Evolutionary conservation across 495 filamentous ascomycete genomes (phyloP), one percentile per base, ranked within the genome.

Genomic region (Parmelia sp.): DNA sequence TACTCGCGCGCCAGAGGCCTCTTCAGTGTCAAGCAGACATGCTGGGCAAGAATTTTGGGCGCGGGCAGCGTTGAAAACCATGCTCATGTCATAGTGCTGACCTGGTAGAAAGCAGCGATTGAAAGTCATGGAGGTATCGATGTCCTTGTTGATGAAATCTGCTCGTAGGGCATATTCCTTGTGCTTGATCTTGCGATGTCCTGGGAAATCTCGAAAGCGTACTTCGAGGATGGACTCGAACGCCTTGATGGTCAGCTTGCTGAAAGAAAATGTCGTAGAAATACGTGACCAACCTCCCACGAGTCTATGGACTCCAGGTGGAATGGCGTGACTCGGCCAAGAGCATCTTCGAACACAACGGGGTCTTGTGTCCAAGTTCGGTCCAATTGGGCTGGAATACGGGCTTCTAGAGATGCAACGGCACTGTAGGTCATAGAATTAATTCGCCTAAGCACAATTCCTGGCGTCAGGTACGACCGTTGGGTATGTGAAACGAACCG

Each of bases 221-320:
- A 17, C 3, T 53, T 53, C 49, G 27, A 53, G 49, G 14, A 53
- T 8, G 25, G 49, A 29, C 19, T 53, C 49, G 1, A 53, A 53
- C 7, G 15, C 27, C 27, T 53, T 17, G 27, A 10, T 12, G 27
- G 27, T 31, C 25, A 53, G 49, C 49, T 53, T 19, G 15, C 2
- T 19, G 35, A 21, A 4, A 2, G 1, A n/a, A 7, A 1, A 11
- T 21, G 31, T 21, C 4, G 6, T 25, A 23, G 2, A 6, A 21
- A 21, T n/a, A 42, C 9, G 19, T 59, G 12, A 53, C 25, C 25
- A 17, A 62, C 65, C 44, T 63, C 49, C 65, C 65, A 66, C 21
- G 60, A 64, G n/a, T 62, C 53, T 17, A 66, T 57, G 44, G 51
- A 64, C 14, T 58, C 59, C n/a, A 66, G 21, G 23, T 63, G 59